These are phyloP conservation scores for Geotrichum australiense DNA, from an alignment of 1,139 yeast genomes.

Conservation along the genomic window DNA sequence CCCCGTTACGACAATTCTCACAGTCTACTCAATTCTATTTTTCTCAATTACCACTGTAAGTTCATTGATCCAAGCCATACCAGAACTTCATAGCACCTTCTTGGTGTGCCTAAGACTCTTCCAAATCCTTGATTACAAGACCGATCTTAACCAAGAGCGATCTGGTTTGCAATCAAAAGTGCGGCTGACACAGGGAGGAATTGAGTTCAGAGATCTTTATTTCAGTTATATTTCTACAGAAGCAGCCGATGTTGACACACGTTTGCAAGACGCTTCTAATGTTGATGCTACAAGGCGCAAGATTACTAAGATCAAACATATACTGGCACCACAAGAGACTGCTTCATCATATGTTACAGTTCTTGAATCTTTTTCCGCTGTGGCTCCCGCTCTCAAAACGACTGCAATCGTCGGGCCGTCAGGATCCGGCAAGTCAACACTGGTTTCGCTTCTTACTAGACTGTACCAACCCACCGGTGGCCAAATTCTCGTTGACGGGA, in stretches of 20 bases:
- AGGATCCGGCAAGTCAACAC: constrained; percentile 85
- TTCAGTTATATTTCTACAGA: constrained; percentile 15
- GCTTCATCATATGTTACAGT: constrained; percentile 11
- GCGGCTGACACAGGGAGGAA: constrained; percentile 6
- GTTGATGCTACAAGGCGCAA: constrained; percentile 9
- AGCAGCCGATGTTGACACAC: not conserved
- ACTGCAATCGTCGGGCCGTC: constrained; percentile 86
- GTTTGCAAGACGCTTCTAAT: not conserved
- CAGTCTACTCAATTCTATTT: constrained; percentile 63
- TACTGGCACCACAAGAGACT: constrained; percentile 10
- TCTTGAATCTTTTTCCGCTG: constrained; percentile 33
- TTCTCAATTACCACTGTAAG: constrained; percentile 67
- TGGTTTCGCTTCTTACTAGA: constrained; percentile 60
- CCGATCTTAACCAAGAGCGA: constrained; percentile 28
- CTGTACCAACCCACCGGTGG: constrained; percentile 57
- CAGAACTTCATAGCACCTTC: constrained; percentile 69
- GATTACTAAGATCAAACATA: constrained; percentile 23
- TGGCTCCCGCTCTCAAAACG: constrained; percentile 54
- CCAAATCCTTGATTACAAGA: constrained; percentile 37
- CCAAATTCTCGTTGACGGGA: constrained; percentile 53
- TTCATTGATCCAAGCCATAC: constrained; percentile 53
- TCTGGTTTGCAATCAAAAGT: constrained; percentile 14
- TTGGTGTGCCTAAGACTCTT: constrained; percentile 34
- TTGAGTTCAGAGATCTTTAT: constrained; percentile 15
- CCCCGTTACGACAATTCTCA: constrained; percentile 49